phyloP scores from a whole-genome alignment of 2,329 filamentous ascomycete genomes.

The Paraphoma sp. region DNA sequence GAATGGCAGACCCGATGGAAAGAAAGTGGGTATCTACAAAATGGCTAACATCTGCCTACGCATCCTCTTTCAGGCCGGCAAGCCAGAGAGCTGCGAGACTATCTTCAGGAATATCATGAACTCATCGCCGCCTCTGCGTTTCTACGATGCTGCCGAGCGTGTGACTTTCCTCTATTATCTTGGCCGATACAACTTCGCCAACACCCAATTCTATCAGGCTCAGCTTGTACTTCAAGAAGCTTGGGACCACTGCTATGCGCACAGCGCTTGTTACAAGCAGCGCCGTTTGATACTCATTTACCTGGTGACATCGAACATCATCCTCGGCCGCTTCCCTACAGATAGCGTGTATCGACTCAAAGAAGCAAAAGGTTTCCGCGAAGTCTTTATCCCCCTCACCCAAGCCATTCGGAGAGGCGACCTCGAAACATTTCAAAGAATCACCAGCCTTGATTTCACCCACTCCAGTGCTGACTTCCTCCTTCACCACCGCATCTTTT shows the following conservation, averaged over 20 bases:
- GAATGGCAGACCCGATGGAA: slow-evolving; percentile 76
- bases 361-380: slow-evolving; percentile 69
- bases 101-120: slow-evolving; percentile 88
- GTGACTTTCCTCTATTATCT: slow-evolving; percentile 96
- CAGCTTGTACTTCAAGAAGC: slow-evolving; percentile 77
- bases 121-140: slow-evolving; percentile 78
- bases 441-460: slow-evolving; percentile 59
- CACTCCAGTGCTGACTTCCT: slow-evolving; percentile 65
- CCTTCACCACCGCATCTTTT: slow-evolving; percentile 74
- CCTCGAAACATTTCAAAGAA: slow-evolving; percentile 73
- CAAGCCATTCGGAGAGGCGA: slow-evolving; percentile 75
- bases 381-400: slow-evolving; percentile 77
- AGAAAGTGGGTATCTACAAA: slow-evolving; percentile 86
- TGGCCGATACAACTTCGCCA: slow-evolving; percentile 86
- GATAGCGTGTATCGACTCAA: slow-evolving; percentile 69
- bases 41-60: slow-evolving; percentile 91
- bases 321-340: slow-evolving; percentile 84
- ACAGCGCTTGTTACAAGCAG: slow-evolving; percentile 64
- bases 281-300: slow-evolving; percentile 82
- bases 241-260: slow-evolving; percentile 72
- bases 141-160: slow-evolving; percentile 84
- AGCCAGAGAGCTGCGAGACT: slow-evolving; percentile 82
- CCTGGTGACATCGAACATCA: slow-evolving; percentile 81
- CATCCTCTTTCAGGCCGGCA: slow-evolving; percentile 85
- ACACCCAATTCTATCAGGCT: slow-evolving; percentile 81